Evolutionary conservation across 768 basidiomycete genomes (phyloP).

Genomic region (Amanita exitialis): DNA sequence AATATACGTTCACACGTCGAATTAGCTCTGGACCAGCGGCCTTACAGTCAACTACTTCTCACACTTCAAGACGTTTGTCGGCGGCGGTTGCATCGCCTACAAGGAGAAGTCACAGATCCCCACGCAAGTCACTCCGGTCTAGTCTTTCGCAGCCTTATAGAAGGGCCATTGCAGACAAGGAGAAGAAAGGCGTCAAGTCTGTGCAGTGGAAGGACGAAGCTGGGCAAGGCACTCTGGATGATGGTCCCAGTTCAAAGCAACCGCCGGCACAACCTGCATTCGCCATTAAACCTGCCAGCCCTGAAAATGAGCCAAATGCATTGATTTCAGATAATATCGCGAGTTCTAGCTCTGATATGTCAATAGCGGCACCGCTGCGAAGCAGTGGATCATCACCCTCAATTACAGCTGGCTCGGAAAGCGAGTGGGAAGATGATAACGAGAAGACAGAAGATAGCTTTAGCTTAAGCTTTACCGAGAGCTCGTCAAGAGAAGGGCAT

Average conservation of each 20-base stretch:
- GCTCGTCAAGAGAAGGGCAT: conserved; percentile 13
- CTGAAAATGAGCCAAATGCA: conserved; percentile 17
- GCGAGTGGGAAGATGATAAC: conserved; percentile 86
- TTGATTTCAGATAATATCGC: conserved; percentile 8
- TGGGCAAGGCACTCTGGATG: conserved; percentile 74
- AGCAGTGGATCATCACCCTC: conserved; percentile 33
- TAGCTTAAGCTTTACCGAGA: conserved; percentile 20
- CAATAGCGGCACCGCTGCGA: conserved; percentile 20
- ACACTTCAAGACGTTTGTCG: conserved; percentile 28
- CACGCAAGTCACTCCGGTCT: conserved; percentile 65
- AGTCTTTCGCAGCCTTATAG: conserved; percentile 54
- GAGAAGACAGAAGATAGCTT: conserved; percentile 78
- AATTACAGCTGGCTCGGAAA: conserved; percentile 46
- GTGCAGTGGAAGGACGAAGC: conserved; percentile 86
- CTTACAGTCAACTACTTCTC: conserved; percentile 21
- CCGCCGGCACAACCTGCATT: conserved; percentile 21
- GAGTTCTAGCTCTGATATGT: conserved; percentile 5
- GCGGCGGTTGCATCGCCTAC: conserved; percentile 40
- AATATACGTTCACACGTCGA: conserved; percentile 41
- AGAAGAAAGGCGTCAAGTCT: conserved; percentile 41
- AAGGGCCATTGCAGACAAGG: conserved; percentile 47
- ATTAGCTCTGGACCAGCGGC: conserved; percentile 40
- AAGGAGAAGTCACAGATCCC: conserved; percentile 42
- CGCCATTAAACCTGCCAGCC: conserved; percentile 34
- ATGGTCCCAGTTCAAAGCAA: conserved; percentile 27